phyloP scores from a whole-genome alignment of 1,284 basidiomycete species.

The Cutaneotrichosporon sp. region DNA sequence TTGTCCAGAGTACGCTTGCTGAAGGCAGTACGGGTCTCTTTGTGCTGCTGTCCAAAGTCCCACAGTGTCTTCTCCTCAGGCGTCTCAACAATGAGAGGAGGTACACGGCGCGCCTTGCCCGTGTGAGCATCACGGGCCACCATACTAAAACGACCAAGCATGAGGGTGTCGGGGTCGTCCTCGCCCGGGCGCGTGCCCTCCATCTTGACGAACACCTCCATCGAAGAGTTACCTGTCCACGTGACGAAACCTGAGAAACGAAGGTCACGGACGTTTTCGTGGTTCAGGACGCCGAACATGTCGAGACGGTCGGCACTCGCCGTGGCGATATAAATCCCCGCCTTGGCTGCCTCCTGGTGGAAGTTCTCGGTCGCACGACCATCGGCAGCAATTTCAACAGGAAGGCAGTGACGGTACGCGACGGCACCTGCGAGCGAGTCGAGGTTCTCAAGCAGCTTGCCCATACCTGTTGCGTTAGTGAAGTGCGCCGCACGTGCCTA shows the following conservation, averaged over 20 bases:
- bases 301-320: slow-evolving; percentile 66
- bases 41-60: slow-evolving; percentile 62
- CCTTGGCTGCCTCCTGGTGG: slow-evolving; percentile 57
- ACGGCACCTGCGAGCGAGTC: slow-evolving; percentile 78
- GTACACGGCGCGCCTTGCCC: slow-evolving; percentile 61
- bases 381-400: slow-evolving; percentile 11
- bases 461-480: slow-evolving; percentile 37
- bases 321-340: slow-evolving; percentile 73
- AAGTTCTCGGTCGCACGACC: slow-evolving; percentile 33
- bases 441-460: slow-evolving; percentile 54
- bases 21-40: slow-evolving; percentile 55
- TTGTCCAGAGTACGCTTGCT: slow-evolving; percentile 60
- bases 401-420: slow-evolving; percentile 70
- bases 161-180: slow-evolving; percentile 55
- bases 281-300: slow-evolving; percentile 44
- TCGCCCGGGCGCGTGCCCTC: slow-evolving; percentile 56
- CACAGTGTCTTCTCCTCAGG: slow-evolving; percentile 62
- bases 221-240: slow-evolving; percentile 67
- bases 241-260: slow-evolving; percentile 73
- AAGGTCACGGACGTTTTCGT: slow-evolving; percentile 51
- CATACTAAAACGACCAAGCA: slow-evolving; percentile 67
- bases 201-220: slow-evolving; percentile 79
- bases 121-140: slow-evolving; percentile 69
- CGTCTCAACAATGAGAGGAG: slow-evolving; percentile 59
- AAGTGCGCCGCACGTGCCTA: too few species aligned